Evolutionary conservation across 345 rosid genomes (phyloP).

Genomic region (Sisymbrium irio): DNA sequence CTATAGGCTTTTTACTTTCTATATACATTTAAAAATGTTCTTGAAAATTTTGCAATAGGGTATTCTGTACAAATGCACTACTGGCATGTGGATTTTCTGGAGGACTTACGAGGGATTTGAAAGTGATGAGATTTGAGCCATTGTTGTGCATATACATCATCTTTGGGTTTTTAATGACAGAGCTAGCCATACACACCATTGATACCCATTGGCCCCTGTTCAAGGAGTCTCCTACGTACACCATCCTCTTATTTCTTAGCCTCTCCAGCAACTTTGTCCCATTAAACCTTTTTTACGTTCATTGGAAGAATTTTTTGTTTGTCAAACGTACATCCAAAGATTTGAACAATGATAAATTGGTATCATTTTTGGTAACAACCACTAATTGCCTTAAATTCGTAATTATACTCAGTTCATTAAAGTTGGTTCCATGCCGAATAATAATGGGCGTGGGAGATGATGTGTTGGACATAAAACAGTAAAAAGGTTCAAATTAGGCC

Average conservation of each 20-base stretch:
- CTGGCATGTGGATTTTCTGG: neutral
- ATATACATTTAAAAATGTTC: neutral
- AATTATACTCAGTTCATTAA: neutral
- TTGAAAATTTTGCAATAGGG: neutral
- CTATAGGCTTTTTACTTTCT: neutral
- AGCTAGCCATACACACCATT: conserved; percentile 78
- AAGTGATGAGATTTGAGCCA: conserved; percentile 52
- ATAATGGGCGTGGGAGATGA: neutral
- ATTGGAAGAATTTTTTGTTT: conserved; percentile 42
- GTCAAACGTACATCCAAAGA: neutral
- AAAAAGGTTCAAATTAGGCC: conserved; percentile 9
- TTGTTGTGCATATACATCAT: conserved; percentile 58
- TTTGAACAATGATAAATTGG: neutral
- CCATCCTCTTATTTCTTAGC: conserved; percentile 86
- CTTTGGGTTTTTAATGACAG: conserved; percentile 46
- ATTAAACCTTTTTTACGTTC: conserved; percentile 54
- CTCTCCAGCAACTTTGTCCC: conserved; percentile 69
- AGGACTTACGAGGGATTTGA: conserved; percentile 47
- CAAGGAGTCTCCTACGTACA: conserved; percentile 89
- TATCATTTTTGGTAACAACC: conserved; percentile 23
- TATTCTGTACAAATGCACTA: neutral
- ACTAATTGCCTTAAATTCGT: neutral
- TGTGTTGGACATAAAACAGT: neutral
- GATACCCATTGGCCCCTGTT: conserved; percentile 95
- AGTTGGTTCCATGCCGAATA: neutral